Base-by-base conservation (phyloP, 257 asterid genomes). In the Salvia hispanica region DNA sequence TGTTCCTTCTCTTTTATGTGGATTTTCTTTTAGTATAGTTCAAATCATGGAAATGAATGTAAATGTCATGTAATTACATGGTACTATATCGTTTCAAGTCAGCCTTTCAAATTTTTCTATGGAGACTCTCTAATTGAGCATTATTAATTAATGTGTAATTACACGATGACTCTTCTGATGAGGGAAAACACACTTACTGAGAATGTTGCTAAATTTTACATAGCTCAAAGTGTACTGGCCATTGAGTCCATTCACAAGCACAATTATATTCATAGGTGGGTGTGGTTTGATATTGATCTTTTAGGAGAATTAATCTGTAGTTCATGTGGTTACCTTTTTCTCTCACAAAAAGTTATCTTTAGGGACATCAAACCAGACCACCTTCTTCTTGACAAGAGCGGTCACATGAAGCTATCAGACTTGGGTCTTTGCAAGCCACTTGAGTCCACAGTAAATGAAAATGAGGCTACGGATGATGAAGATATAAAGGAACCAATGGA, bases 391-490 rank as follows among this genome's bases (percentile, higher is more conserved):
- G 98, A 92, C 77, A 87, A 84, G 82, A 77, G 87, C 64, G 98
- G 98, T 37, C 96, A 92, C 83, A 87, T 92, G 96, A 92, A 87
- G 80, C 96, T 92, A 71, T 92, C 98, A 48, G 98, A 92, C 69
- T 92, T 92, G 83, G 98, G 98, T 72, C 98, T 92, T 60, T 92
- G 96, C 84, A 92, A 92, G 87, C 98, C 98, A 64, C 96, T 92
- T 59, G 98, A 92, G 61, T 74, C 90, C 60, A 82, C 95, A 53
- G 85, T 91, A 70, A 82, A 82, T 67, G 95, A 88, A 80, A 81
- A 88, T 59, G 93, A 88, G 76, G 73, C 81, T 64, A 81, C 79
- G 89, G 83, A 81, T 73, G 95, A 82, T 66, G 89, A 79, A 43
- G 70, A 72, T 66, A 66, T 68, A 36, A 77, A 76, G 67, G 95